Evolutionary conservation across 768 basidiomycete species (phyloP).

Genomic region (Lyophyllum shimeji): DNA sequence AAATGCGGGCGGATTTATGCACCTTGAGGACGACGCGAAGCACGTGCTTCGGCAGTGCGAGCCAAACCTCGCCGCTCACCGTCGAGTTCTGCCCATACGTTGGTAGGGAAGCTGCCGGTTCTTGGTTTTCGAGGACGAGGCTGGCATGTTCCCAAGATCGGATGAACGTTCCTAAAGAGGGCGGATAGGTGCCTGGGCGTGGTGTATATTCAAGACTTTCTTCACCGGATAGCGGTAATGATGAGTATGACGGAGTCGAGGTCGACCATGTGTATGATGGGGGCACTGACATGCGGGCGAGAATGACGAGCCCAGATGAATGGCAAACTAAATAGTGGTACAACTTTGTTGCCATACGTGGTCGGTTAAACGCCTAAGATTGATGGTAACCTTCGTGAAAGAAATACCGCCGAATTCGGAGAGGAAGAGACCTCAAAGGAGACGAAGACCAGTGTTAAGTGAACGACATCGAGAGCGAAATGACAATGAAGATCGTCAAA

Average conservation of each 20-base stretch:
- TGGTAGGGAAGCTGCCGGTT: constrained; percentile 27
- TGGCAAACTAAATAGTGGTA: background rate
- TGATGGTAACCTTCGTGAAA: background rate
- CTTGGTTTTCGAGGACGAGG: constrained; percentile 37
- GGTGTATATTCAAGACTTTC: constrained; percentile 38
- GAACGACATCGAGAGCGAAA: constrained; percentile 35
- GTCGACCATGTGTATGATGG: constrained; percentile 12
- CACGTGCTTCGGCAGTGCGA: constrained; percentile 29
- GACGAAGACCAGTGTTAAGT: constrained; percentile 7
- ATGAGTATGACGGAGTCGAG: constrained; percentile 31
- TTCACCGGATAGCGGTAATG: constrained; percentile 31
- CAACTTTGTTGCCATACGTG: background rate
- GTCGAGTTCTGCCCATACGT: constrained; percentile 34
- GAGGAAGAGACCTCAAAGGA: background rate
- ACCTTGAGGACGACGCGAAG: constrained; percentile 38
- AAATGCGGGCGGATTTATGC: background rate
- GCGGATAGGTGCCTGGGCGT: constrained; percentile 22
- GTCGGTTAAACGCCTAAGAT: background rate
- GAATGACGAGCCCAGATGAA: background rate
- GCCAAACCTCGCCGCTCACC: constrained; percentile 35
- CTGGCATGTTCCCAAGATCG: constrained; percentile 34
- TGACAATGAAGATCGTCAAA: constrained; percentile 36
- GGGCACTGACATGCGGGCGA: constrained; percentile 2
- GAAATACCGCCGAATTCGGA: background rate
- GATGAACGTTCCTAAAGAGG: constrained; percentile 24